Evolutionary conservation across 371 early-diverging fungal species (phyloP), one percentile per base, ranked within the genome.

Genomic region (Sporodiniella umbellata): DNA sequence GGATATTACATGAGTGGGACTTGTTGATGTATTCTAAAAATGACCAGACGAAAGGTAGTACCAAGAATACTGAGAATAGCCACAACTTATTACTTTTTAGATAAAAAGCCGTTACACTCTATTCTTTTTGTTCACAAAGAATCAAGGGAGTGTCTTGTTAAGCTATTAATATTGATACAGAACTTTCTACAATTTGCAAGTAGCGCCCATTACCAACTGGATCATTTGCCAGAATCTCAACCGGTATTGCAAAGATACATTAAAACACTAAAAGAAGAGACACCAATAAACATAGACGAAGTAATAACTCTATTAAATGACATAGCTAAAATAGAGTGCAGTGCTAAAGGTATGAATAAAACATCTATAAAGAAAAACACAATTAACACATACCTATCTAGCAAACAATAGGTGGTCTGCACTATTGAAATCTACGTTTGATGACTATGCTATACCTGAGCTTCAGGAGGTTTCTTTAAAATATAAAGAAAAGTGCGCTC

Each of bases 1-100:
- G 71, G 71, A 42, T 64, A 12, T 46, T 75, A 31, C 60, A 53
- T 24, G 64, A 70, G 45, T 70, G 71, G 74, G 54, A 65, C 40
- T 45, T 68, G 44, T 38, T 70, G 0, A 60, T 74, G 33, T 56
- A 70, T 37, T 54, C 57, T 33, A 59, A 56, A 39, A 57, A 56
- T 12, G 64, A 64, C 5, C 59, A 54, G 14, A 42, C 38, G 22
- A 54, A 66, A 30, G 35, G 72, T 66, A 68, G 61, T 26, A 18
- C 0, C 0, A 15, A 2, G 18, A 6, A 39, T 37, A 30, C 8
- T 31, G 23, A 31, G 33, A 35, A 1, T 5, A 15, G 15, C n/a
- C 14, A 15, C 5, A 14, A 35, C 35, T 35, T 8, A 35, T 35
- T n/a, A 35, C 7, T 5, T 5, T 35, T 5, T 14, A 35, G 35